phyloP scores from a whole-genome alignment of 208 protist species.

The Acanthamoeba rhysodes region DNA sequence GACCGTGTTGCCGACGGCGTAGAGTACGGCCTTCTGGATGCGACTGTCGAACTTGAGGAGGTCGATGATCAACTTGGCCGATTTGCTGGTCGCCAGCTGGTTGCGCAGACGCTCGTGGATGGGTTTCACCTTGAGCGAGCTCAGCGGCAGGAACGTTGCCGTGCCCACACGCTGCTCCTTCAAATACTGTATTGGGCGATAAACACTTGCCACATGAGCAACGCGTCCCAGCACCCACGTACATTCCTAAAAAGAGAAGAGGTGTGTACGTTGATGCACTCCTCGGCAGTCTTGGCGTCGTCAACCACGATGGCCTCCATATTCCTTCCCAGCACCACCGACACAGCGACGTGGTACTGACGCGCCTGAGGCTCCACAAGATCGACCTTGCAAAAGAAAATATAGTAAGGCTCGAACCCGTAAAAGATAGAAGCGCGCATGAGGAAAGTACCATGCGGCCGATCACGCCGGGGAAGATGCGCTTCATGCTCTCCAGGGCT shows the following conservation, averaged over 20 bases:
- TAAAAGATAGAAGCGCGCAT: neutral
- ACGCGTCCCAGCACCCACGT: neutral
- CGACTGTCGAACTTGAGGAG: conserved; percentile 84
- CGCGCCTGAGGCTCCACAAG: conserved; percentile 94
- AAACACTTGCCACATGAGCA: neutral
- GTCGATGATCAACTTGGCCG: conserved; percentile 95
- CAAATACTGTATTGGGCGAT: conserved; percentile 91
- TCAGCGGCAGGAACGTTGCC: conserved; percentile 97
- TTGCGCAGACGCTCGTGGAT: conserved; percentile 94
- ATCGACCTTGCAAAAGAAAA: conserved; percentile 92
- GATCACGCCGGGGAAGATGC: conserved; percentile 93
- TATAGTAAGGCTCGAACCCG: neutral
- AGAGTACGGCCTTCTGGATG: conserved; percentile 94
- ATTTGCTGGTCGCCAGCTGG: conserved; percentile 93
- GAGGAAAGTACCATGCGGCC: conserved; percentile 85
- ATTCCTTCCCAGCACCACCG: conserved; percentile 97
- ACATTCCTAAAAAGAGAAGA: neutral
- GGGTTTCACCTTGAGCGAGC: conserved; percentile 93
- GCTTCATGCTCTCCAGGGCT: conserved; percentile 94
- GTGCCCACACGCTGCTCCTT: conserved; percentile 95
- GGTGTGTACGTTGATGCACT: conserved; percentile 91
- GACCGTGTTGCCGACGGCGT: conserved; percentile 97
- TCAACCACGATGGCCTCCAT: conserved; percentile 98
- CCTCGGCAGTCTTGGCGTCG: conserved; percentile 93
- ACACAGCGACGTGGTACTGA: conserved; percentile 95